Evolutionary conservation across 139 green algal genomes (phyloP), one percentile per base, ranked within the genome.

Genomic region (Coccomyxa sp.): DNA sequence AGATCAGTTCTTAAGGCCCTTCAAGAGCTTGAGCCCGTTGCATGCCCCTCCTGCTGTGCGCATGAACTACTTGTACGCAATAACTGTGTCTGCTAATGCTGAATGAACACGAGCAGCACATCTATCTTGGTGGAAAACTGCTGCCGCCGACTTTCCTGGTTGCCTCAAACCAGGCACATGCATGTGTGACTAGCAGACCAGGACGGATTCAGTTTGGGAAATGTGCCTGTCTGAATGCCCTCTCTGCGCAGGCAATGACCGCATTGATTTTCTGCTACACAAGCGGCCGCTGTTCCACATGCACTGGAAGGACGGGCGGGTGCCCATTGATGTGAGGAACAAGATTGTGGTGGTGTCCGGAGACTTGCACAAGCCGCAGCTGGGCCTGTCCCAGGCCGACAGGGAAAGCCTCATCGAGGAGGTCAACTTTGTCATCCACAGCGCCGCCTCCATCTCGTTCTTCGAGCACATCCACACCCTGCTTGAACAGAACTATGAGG

Each of bases 401-500:
- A 9, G 63, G 21, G 10, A 13, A 59, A 58, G 80, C 17, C 0
- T 83, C 28, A 9, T 45, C 0, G 16, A 23, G 32, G 67, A 77
- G 66, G 67, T 79, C 32, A 23, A 76, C 38, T 63, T 79, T 25
- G 30, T 82, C 60, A 59, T 85, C 18, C 82, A 85, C 76, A 51
- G 38, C 17, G 82, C 82, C 13, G 82, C 82, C 11, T 79, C 31
- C 30, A 76, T 85, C 60, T 71, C 23, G 15, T 85, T 85, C 59
- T 63, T 38, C 11, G 74, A 81, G n/a, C 82, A 75, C 76, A 78
- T 85, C 30, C 76, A 79, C 76, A 31, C 32, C 58, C 38, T 76
- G 59, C 59, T 85, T 3, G 17, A 13, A 18, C 76, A 85, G 57
- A 85, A 85, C 82, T 81, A 82, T 30, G 14, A 68, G 71, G 80